Base-by-base conservation (phyloP, 1,284 basidiomycete genomes). In the Cutaneotrichosporon cutaneum region DNA sequence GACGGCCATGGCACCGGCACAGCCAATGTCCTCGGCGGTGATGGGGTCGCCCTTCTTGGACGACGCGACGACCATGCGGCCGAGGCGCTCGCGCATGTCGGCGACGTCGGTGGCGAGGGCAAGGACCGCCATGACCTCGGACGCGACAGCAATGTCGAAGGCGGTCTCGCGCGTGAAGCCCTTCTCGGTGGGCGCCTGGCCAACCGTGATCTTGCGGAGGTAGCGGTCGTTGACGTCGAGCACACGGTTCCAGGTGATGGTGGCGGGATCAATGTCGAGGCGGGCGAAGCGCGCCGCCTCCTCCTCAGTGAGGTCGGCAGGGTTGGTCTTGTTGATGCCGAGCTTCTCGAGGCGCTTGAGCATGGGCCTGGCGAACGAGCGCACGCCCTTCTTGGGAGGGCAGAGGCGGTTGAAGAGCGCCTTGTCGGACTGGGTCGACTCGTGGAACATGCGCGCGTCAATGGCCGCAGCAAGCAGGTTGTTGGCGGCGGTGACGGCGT, bases 231-330 rank as follows among this genome's bases (percentile, higher is more conserved):
- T 99, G 69, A 90, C 92, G 78, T 99, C 95, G 59, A 96, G 81
- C 16, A 99, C 96, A 59, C 95, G 92, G 81, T 97, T 95, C 93
- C 95, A 99, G 54, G 95, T 98, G 72, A 99, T 92, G 24, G 93
- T 94, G 54, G 87, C 85, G 5, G 88, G 84, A 78, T 98, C 94
- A 61, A 99, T 86, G 74, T 99, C 94, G 30, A 99, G 86, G 58
- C 96, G 87, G 26, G 92, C 92, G 71, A 98, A 99, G 61, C 85
- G 85, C 58, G 84, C 88, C 71, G 91, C 88, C 80, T 99, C 96
- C 71, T 97, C 94, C 35, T 91, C 89, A 18, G 93, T 97, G 55
- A 99, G 84, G 47, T 92, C 90, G 73, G 92, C 86, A 2, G 96
- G 96, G 75, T 94, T 84, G 24, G 90, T 94, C 85, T 97, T 97